Percentiles rank a stretch among this genome's conserved stretches.
Conservation (phyloP, 2,329 filamentous ascomycete genomes). For the Drechslera avenae region DNA sequence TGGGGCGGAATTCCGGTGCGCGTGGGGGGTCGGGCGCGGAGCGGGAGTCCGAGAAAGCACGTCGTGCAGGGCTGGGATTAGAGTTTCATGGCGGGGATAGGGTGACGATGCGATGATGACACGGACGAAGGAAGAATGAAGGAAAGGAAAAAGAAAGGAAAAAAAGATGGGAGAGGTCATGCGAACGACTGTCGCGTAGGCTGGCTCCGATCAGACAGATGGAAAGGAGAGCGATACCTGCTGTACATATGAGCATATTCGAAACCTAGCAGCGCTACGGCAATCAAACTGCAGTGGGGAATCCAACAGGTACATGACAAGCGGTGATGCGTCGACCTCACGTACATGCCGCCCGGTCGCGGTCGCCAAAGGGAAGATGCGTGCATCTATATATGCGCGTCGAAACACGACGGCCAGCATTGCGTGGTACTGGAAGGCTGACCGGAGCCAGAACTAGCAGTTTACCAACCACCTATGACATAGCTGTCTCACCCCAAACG, state of each 20-base stretch:
- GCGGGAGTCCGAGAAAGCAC: not conserved
- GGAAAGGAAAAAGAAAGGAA: not conserved
- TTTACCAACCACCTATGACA: constrained; percentile 8
- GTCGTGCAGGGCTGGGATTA: constrained; percentile 12
- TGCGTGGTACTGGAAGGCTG: constrained; percentile 8
- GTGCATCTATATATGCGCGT: constrained; percentile 18
- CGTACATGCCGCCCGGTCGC: constrained; percentile 36
- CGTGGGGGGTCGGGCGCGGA: constrained; percentile 14
- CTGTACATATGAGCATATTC: too few species aligned
- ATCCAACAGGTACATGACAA: not conserved
- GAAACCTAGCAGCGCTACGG: too few species aligned
- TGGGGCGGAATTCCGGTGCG: constrained; percentile 25
- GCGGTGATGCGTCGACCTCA: constrained; percentile 12
- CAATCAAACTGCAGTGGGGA: too few species aligned
- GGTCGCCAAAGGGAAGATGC: constrained; percentile 22
- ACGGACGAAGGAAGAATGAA: not conserved
- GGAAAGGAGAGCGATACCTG: not conserved
- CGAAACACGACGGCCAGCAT: constrained; percentile 24
- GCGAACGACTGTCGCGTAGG: too few species aligned
- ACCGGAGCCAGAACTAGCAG: too few species aligned
- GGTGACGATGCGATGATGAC: not conserved
- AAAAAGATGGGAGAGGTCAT: too few species aligned
- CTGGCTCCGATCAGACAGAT: too few species aligned
- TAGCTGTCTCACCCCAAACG: not conserved
- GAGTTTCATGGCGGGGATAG: not conserved